These are phyloP conservation scores for Trichoderma sp. DNA, from an alignment of 2,329 filamentous ascomycete species.

Conservation along the genomic window DNA sequence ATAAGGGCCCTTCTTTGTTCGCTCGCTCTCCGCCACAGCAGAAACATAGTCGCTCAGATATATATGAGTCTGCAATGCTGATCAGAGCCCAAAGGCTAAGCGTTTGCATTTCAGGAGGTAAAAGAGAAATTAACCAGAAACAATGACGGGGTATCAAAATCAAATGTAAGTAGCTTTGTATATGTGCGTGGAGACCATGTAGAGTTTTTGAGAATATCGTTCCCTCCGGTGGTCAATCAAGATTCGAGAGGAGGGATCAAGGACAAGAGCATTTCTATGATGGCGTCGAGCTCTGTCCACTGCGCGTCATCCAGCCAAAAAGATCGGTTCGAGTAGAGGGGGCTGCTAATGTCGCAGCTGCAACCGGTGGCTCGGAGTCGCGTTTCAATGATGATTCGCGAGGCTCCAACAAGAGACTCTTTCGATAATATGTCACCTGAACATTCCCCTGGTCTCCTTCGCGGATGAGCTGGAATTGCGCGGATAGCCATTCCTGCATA, in stretches of 20 bases:
- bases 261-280: slow-evolving; percentile 16
- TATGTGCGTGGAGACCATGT: slow-evolving; percentile 29
- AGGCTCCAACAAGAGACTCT: slow-evolving; percentile 81
- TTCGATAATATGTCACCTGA: slow-evolving; percentile 70
- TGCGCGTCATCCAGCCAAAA: slow-evolving; percentile 52
- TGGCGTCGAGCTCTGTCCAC: slow-evolving; percentile 30
- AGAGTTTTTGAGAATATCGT: slow-evolving; percentile 3
- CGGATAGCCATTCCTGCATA: slow-evolving; percentile 88
- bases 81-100: neutral
- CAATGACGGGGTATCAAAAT: slow-evolving; percentile 39
- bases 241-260: neutral
- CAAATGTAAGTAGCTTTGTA: slow-evolving; percentile 34
- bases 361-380: slow-evolving; percentile 35
- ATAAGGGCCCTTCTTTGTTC: neutral
- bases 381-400: slow-evolving; percentile 49
- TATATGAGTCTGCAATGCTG: neutral
- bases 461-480: slow-evolving; percentile 75
- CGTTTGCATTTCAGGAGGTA: slow-evolving; percentile 16
- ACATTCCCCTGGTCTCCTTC: slow-evolving; percentile 54
- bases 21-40: neutral
- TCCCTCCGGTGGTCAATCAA: neutral
- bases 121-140: slow-evolving; percentile 28
- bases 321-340: slow-evolving; percentile 41
- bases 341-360: slow-evolving; percentile 29
- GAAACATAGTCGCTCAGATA: neutral